Conservation (phyloP, 2,329 filamentous ascomycete genomes). For the Calonectria pauciramosa region DNA sequence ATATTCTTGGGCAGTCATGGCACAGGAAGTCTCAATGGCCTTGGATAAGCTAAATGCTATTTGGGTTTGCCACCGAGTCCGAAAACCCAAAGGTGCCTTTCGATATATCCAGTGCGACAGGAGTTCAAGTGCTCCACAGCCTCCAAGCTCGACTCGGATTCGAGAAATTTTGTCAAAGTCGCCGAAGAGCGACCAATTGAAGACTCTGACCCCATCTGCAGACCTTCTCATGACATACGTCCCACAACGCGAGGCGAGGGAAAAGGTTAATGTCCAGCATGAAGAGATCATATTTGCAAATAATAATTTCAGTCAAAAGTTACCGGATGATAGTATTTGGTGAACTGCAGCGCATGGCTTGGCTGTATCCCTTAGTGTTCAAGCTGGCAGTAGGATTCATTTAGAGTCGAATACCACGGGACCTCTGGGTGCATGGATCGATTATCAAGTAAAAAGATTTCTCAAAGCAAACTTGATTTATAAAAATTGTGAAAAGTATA, state of each 20-base stretch:
- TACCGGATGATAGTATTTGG: neutral
- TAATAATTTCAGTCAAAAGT: neutral
- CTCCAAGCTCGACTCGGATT: constrained; percentile 44
- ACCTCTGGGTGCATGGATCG: neutral
- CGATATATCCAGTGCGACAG: constrained; percentile 34
- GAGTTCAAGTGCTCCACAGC: neutral
- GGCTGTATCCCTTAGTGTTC: too few species aligned
- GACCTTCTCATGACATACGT: constrained; percentile 26
- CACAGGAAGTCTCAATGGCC: constrained; percentile 1
- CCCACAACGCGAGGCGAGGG: neutral
- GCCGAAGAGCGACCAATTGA: neutral
- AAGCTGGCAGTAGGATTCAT: too few species aligned
- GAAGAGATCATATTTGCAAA: neutral
- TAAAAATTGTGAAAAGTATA: neutral
- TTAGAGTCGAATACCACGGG: too few species aligned
- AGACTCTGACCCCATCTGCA: neutral
- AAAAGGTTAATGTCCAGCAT: neutral
- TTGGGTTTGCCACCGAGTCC: constrained; percentile 31
- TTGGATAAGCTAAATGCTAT: constrained; percentile 14
- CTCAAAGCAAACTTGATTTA: neutral
- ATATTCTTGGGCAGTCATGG: neutral
- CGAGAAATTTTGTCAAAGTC: constrained; percentile 32
- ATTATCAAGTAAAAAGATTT: neutral
- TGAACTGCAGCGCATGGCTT: neutral
- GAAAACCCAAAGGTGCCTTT: constrained; percentile 33